Base-by-base conservation (phyloP, 306 rosid genomes). In the Psophocarpus tetragonolobus region DNA sequence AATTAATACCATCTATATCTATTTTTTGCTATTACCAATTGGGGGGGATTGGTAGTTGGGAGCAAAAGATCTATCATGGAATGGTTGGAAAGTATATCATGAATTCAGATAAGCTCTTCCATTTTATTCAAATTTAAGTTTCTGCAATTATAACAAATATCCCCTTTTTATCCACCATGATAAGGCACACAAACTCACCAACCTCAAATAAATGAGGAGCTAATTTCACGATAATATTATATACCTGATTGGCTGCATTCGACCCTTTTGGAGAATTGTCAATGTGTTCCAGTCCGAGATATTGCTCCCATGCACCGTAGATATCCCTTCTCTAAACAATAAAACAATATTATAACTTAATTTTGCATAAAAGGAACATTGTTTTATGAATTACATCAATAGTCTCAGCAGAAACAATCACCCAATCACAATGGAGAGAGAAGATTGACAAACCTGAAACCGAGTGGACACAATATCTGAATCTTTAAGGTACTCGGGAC, bases 241-340 rank as follows among this genome's bases (percentile, higher is more conserved):
- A n/a, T 77, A 90, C 98, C 92, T 94, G 98, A 82, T 90, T 87
- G 56, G 75, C 87, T 1, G 93, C 85, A 81, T 84, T 88, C 39
- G 92, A 80, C 82, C 97, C 88, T 83, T 87, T 92, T 7, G 97
- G 92, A 44, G 90, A 66, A 87, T 75, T 90, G 80, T 89, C 97
- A 48, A 91, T 79, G 80, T 94, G 98, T 71, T 94, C 98, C 89
- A 94, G 81, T 39, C 98, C 98, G n/a, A 94, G 97, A 85, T 92
- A 94, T 76, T 94, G 98, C 87, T 94, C 98, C 98, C 98, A 94
- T 17, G 97, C 95, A 26, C 98, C 97, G 38, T 94, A 92, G 63
- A 90, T 84, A 79, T 94, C 97, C 77, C 97, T 91, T 73, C 93
- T 89, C 98, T 94, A 65, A 71, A 23, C 6, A 74, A 20, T 27